Base-by-base conservation (phyloP, 129 eudicot genomes). In the Oenanthe sinensis region DNA sequence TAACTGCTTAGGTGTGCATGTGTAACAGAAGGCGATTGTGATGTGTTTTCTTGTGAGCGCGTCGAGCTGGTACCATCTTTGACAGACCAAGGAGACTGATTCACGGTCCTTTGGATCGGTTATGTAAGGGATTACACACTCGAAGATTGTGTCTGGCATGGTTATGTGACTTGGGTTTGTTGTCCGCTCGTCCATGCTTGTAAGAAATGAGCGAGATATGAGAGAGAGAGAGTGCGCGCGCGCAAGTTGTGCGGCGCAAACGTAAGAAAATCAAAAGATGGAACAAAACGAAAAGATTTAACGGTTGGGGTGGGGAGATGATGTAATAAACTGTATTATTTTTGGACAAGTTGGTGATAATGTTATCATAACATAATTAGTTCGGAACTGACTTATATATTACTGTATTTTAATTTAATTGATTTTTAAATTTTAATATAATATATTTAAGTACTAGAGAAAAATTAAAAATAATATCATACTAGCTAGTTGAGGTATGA, bases 11-110 rank as follows among this genome's bases (percentile, higher is more conserved):
- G 98, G 98, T 17, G 97, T 89, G 28, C 90, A 68, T 0, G 96
- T 81, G 81, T 93, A 93, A 68, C 97, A 91, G n/a, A 91, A 58
- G 9, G 98, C 92, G 67, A 93, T 91, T 5, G 98, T 90, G 37
- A 93, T 89, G 85, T 92, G 93, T 84, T 87, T 87, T 15, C 97
- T 88, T 3, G 96, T 90, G 55, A 84, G 83, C 50, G 87, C 83
- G 79, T 92, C 97, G 58, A 92, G 85, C 46, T 90, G 85, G 87
- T 87, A 84, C 82, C 90, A 88, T 24, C 89, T 50, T 50, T 79
- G 72, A 84, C 93, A 92, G n/a, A 92, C 97, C 46, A 92, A 49
- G 1, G 97, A 92, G 26, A 90, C 84, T 5, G 97, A 84, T 44
- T 82, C 90, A 0, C 96, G 85, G 86, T 90, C 97, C 37, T 91